Conservation (phyloP, 1,139 yeast species). For the Hemisphaericaspora lyxosophila region DNA sequence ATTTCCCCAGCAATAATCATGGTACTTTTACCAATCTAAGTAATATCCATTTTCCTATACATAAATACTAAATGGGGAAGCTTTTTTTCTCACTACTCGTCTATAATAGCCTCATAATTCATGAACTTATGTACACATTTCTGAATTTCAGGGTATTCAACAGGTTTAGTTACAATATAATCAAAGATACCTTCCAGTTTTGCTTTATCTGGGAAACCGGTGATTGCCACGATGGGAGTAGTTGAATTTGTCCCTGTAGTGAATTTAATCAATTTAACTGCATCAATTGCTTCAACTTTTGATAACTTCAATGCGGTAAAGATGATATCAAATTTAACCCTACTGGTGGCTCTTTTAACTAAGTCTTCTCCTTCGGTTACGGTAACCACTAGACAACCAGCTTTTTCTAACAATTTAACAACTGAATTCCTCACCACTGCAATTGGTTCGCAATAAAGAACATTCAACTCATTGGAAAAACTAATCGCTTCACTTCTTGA, state of each 20-base stretch:
- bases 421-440: conserved; percentile 77
- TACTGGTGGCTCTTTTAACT: conserved; percentile 78
- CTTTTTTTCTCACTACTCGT: conserved; percentile 6
- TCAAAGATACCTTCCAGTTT: conserved; percentile 57
- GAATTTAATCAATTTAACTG: conserved; percentile 71
- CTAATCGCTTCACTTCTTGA: conserved; percentile 26
- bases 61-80: too few species aligned
- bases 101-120: conserved; percentile 27
- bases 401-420: conserved; percentile 59
- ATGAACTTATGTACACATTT: conserved; percentile 24
- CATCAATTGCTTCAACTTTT: conserved; percentile 69
- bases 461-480: conserved; percentile 47
- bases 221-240: conserved; percentile 78
- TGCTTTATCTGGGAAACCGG: conserved; percentile 74
- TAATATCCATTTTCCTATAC: too few species aligned
- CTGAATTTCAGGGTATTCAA: conserved; percentile 35
- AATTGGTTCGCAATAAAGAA: conserved; percentile 82
- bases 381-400: conserved; percentile 81
- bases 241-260: conserved; percentile 74
- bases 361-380: conserved; percentile 82
- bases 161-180: conserved; percentile 76
- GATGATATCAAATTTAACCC: conserved; percentile 80
- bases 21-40: conserved; percentile 10
- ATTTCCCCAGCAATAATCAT: neutral
- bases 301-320: conserved; percentile 72